Conservation (phyloP, 441 rosid species). For the Mallotus repandus region DNA sequence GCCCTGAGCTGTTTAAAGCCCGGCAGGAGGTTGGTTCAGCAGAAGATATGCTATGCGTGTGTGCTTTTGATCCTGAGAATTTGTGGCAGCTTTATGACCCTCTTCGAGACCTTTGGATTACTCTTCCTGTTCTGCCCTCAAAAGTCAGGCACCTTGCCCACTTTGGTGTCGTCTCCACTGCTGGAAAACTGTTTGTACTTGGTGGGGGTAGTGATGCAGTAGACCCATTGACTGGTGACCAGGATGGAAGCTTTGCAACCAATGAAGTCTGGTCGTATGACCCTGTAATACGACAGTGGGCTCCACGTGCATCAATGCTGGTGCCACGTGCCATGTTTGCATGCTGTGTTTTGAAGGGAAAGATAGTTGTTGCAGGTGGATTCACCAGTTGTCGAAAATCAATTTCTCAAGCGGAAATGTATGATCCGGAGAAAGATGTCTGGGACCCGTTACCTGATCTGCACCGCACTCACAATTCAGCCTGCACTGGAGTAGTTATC, state of each 20-base stretch:
- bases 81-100: constrained; percentile 94
- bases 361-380: constrained; percentile 88
- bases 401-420: constrained; percentile 86
- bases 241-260: constrained; percentile 87
- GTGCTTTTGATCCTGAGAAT: constrained; percentile 91
- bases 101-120: constrained; percentile 71
- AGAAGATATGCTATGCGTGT: constrained; percentile 74
- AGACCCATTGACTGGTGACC: constrained; percentile 88
- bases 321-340: constrained; percentile 99
- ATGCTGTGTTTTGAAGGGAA: constrained; percentile 75
- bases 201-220: constrained; percentile 98
- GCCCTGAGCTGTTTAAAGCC: constrained; percentile 69
- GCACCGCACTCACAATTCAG: constrained; percentile 78
- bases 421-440: constrained; percentile 69
- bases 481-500: constrained; percentile 77
- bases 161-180: constrained; percentile 68
- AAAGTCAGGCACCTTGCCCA: constrained; percentile 80
- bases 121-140: constrained; percentile 87
- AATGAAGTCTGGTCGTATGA: constrained; percentile 94
- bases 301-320: constrained; percentile 63
- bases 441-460: constrained; percentile 86
- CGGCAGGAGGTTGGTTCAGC: constrained; percentile 67
- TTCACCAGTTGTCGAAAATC: constrained; percentile 89
- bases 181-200: constrained; percentile 73
- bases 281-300: constrained; percentile 62